Percentiles rank a stretch among this genome's conserved stretches.
These are phyloP conservation scores for Aethionema arabicum DNA, from an alignment of 345 rosid species.

Conservation along the genomic window DNA sequence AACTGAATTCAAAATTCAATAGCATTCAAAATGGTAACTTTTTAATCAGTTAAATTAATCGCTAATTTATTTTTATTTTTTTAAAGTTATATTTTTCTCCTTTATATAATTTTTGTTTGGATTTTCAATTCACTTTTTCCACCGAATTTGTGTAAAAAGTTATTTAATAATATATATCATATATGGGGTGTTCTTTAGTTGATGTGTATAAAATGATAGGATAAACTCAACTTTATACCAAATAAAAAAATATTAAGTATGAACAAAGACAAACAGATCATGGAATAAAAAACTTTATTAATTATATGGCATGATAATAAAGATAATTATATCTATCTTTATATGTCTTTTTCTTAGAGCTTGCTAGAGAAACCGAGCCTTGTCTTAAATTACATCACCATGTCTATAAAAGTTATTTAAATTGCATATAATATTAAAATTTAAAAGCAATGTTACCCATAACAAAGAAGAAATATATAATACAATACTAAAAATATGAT, in stretches of 20 bases:
- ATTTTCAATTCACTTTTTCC: conserved; percentile 43
- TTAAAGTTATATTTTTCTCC: neutral
- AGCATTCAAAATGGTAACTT: too few species aligned
- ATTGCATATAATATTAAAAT: too few species aligned
- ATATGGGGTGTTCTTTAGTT: conserved; percentile 1
- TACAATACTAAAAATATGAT: too few species aligned
- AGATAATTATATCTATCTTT: conserved; percentile 16
- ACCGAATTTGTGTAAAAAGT: neutral
- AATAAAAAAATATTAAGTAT: neutral
- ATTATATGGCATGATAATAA: conserved; percentile 17
- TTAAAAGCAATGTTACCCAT: too few species aligned
- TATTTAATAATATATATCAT: conserved; percentile 4
- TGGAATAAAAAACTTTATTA: conserved; percentile 7
- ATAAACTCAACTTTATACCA: conserved; percentile 2
- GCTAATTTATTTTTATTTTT: neutral
- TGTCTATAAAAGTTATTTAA: neutral
- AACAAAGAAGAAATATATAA: too few species aligned
- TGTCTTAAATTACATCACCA: neutral
- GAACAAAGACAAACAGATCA: conserved; percentile 6
- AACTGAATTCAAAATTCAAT: too few species aligned
- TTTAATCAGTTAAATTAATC: too few species aligned
- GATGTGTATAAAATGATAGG: neutral
- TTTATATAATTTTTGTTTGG: conserved; percentile 8
- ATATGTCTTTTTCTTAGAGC: conserved; percentile 21
- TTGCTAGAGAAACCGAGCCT: conserved; percentile 12